Percentiles rank a stretch among this genome's conserved stretches.
Conservation (phyloP, 1,284 basidiomycete species). For the Pyrrhoderma noxium region DNA sequence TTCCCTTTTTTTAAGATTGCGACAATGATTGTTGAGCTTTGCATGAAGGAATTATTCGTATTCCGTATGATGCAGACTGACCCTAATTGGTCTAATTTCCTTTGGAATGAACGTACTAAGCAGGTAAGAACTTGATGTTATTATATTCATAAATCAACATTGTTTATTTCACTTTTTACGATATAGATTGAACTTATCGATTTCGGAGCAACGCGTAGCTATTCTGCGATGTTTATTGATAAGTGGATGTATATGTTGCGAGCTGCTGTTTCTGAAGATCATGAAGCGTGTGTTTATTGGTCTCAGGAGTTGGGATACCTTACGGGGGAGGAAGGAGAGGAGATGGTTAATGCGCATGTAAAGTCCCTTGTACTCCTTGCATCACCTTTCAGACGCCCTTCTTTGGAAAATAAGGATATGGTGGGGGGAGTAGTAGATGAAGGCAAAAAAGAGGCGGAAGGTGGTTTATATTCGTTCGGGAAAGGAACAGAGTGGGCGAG, state of each 20-base stretch:
- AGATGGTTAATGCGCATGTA: constrained; percentile 87
- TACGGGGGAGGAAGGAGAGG: constrained; percentile 82
- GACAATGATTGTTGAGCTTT: constrained; percentile 74
- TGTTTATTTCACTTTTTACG: not conserved
- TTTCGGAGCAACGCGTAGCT: constrained; percentile 91
- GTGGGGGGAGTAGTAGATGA: too few relatives aligned
- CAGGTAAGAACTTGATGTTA: constrained; percentile 36
- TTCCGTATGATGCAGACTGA: constrained; percentile 98
- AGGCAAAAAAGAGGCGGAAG: constrained; percentile 39
- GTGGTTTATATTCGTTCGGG: constrained; percentile 51
- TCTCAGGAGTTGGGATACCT: constrained; percentile 84
- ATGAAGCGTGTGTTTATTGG: constrained; percentile 63
- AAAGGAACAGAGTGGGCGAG: constrained; percentile 54
- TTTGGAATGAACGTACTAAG: constrained; percentile 68
- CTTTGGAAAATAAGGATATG: constrained; percentile 20
- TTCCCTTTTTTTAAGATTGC: too few relatives aligned
- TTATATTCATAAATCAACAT: too few relatives aligned
- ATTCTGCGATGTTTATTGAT: constrained; percentile 84
- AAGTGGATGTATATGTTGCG: constrained; percentile 77
- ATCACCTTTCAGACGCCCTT: constrained; percentile 67
- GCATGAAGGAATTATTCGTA: constrained; percentile 84
- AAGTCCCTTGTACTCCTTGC: constrained; percentile 79
- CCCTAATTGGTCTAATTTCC: constrained; percentile 97
- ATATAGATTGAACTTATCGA: constrained; percentile 83
- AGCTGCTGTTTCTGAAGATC: constrained; percentile 70